Evolutionary conservation across 2,329 filamentous ascomycete species (phyloP), one percentile per base, ranked within the genome.

Genomic region (Apiospora pterosperma): DNA sequence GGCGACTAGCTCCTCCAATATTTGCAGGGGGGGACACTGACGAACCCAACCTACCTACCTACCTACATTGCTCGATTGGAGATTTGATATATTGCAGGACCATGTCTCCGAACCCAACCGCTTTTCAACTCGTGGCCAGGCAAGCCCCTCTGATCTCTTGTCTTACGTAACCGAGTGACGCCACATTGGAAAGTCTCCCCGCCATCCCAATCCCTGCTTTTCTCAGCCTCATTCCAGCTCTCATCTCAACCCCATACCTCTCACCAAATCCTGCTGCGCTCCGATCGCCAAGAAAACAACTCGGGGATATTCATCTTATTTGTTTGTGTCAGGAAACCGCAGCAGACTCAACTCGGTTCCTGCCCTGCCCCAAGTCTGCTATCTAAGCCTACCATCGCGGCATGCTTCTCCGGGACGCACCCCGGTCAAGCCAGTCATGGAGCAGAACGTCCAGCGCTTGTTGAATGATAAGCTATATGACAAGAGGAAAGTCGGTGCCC

Each of bases 391-490:
- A n/a, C 19, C 48, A 34, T 34, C 48, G 48, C 16, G 48, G 48
- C 28, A 34, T 55, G 48, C 48, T 31, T 16, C 28, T 11, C 48
- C 48, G 48, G 28, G 10, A 55, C 28, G 28, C 28, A 55, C 48
- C 28, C 48, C 48, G 48, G 48, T 55, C 48, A 16, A 55, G 48
- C 28, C 65, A 73, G 74, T 65, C 73, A 97, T 98, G 94, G 95
- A 98, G 82, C 84, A 87, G 74, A 90, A 89, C 76, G 92, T 97
- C 76, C 93, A 96, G 79, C 92, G 95, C 72, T 87, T 94, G 70
- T 85, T 99, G 76, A 97, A 96, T 77, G 96, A 99, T 81, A 99
- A 97, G 87, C 90, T 98, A 76, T 99, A 99, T 78, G 96, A 99
- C 77, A 97, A 96, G 84, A 89, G 96, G 76, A 99, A 99, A 80